Percentiles rank a stretch among this genome's conserved stretches.
Evolutionary conservation across 805 yeast species (phyloP).

Genomic region (Sugiyamaella boreocaroliniensis): DNA sequence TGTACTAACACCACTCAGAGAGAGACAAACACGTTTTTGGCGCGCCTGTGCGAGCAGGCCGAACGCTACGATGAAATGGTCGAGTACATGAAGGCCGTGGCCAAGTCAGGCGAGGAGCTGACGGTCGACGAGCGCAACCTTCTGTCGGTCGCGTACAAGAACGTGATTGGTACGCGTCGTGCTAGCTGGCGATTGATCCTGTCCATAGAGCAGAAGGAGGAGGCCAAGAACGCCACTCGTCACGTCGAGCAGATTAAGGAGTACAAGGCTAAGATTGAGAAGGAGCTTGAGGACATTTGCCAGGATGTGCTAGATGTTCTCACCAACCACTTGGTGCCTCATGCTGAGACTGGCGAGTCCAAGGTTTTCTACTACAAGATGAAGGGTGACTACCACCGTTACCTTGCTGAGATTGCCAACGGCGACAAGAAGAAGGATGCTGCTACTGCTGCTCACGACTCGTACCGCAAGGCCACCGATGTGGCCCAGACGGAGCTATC

Average conservation of each 20-base stretch:
- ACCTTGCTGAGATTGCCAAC: constrained; percentile 94
- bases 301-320: constrained; percentile 87
- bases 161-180: constrained; percentile 98
- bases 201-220: constrained; percentile 98
- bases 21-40: constrained; percentile 96
- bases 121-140: constrained; percentile 98
- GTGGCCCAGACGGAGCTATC: constrained; percentile 97
- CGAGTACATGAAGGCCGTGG: constrained; percentile 96
- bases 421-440: constrained; percentile 92
- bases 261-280: constrained; percentile 92
- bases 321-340: constrained; percentile 83
- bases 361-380: constrained; percentile 98
- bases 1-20: constrained; percentile 9
- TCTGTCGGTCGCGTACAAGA: constrained; percentile 95
- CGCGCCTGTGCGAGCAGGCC: constrained; percentile 98
- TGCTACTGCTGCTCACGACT: constrained; percentile 88
- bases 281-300: constrained; percentile 90
- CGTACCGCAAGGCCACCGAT: constrained; percentile 94
- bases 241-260: constrained; percentile 89
- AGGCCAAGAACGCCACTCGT: constrained; percentile 85
- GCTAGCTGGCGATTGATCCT: constrained; percentile 99
- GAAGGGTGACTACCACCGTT: constrained; percentile 99
- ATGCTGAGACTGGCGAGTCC: constrained; percentile 96
- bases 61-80: constrained; percentile 99
- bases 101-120: constrained; percentile 60